Evolutionary conservation across 2,329 filamentous ascomycete species (phyloP), one percentile per base, ranked within the genome.

Genomic region (Cytospora schulzeri): DNA sequence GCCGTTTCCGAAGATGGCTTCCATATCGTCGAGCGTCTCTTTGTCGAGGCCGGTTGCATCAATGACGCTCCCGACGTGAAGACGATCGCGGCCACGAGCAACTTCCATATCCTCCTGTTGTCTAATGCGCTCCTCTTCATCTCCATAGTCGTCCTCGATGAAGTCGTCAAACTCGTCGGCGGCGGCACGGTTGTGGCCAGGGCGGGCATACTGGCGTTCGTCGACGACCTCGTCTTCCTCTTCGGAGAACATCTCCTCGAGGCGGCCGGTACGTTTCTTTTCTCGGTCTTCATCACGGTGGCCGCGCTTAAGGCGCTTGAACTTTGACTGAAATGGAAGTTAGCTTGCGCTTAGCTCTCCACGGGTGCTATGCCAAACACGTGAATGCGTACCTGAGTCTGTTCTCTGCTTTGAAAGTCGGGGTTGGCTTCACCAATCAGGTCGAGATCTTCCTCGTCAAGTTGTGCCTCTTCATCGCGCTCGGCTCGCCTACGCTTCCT

Each of bases 401-500:
- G 58, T 59, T 87, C 81, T 71, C 88, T 88, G 24, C 87, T 85
- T 71, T 90, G 85, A 74, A 86, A 86, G 68, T 88, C 90, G 1
- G 89, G 88, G 69, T 89, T 87, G 69, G 89, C 88, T 74, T 96
- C 91, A 59, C 93, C 93, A 70, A 99, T 97, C 63, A 99, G 83
- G 74, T 98, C 95, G 64, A 99, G 79, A 82, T 99, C 95, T 76
- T 99, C 95, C 70, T 97, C 94, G 71, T 98, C 95, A 11, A 99
- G 86, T 66, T 92, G 91, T 67, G 94, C 93, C 73, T 96, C 92
- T 68, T 92, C 88, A 73, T 92, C 91, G 63, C 91, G 89, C 74
- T 96, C 91, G 57, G 84, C 80, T 65, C 87, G 81, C 72, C 92
- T 88, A 70, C 92, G 89, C 80, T 95, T 96, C 76, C 87, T 87